These are phyloP conservation scores for Microbotryum lychnidis-dioicae DNA, from an alignment of 1,284 basidiomycete species.

Conservation along the genomic window DNA sequence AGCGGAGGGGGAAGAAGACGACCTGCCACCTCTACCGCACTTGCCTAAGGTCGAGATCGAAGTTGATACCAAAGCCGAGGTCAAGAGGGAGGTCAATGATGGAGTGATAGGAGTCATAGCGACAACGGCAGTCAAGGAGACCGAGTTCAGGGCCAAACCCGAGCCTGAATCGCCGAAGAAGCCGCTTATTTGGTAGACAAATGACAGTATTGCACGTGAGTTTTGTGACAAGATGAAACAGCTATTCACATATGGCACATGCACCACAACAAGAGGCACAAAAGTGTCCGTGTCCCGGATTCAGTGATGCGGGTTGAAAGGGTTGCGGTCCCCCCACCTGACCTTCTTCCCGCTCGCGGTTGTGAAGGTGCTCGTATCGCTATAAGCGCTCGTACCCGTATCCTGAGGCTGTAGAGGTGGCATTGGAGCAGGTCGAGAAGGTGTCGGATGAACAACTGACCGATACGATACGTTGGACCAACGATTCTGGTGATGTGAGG, in stretches of 20 bases:
- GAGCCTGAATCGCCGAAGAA: no score
- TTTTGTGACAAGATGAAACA: background rate
- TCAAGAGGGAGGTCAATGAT: background rate
- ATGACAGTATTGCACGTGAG: background rate
- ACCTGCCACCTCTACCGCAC: background rate
- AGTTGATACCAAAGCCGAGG: background rate
- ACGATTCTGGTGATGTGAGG: no score
- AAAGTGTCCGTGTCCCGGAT: background rate
- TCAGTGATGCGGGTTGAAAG: background rate
- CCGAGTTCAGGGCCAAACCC: no score
- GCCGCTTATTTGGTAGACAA: background rate
- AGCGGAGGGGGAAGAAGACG: constrained; percentile 6
- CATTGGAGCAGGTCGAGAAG: no score
- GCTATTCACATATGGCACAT: no score
- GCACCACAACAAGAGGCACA: no score
- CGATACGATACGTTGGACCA: no score
- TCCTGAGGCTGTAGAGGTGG: background rate
- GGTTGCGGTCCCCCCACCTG: constrained; percentile 1
- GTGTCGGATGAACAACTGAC: no score
- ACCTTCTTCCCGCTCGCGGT: constrained; percentile 1
- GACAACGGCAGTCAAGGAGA: no score
- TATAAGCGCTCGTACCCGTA: background rate
- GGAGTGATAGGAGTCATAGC: no score
- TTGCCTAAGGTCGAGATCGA: constrained; percentile 11
- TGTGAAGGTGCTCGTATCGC: background rate